A percentile compares a stretch with the other conserved stretches of the same genome.
Conservation (phyloP, 495 filamentous ascomycete genomes). For the Venustampulla echinocandica region DNA sequence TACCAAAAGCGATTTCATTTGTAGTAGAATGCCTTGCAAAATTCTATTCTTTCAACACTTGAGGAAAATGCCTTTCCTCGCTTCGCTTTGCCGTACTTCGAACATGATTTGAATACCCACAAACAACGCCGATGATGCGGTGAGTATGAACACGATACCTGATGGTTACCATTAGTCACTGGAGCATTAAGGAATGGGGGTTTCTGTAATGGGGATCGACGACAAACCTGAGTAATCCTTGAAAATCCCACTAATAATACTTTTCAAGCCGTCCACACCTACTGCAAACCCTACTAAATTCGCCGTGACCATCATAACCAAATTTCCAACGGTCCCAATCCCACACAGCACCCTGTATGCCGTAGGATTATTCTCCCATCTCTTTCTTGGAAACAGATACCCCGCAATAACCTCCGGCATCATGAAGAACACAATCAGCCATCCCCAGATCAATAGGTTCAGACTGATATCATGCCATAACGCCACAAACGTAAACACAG, state of each 20-base stretch:
- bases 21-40: neutral
- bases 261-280: constrained; percentile 77
- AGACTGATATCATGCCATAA: constrained; percentile 97
- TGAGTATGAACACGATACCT: constrained; percentile 64
- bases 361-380: constrained; percentile 59
- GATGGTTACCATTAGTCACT: constrained; percentile 13
- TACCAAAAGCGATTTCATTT: neutral
- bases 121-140: constrained; percentile 65
- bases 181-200: neutral
- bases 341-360: constrained; percentile 73
- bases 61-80: constrained; percentile 69
- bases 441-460: constrained; percentile 90
- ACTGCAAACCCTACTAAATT: constrained; percentile 94
- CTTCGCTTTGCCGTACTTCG: constrained; percentile 80
- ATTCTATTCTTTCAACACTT: constrained; percentile 55
- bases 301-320: constrained; percentile 92
- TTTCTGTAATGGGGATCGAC: no score
- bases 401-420: constrained; percentile 72
- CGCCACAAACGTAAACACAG: constrained; percentile 96
- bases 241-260: constrained; percentile 63
- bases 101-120: constrained; percentile 93
- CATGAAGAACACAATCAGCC: constrained; percentile 90
- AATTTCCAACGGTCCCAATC: constrained; percentile 75
- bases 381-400: constrained; percentile 58
- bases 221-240: constrained; percentile 57